Base-by-base conservation (phyloP, 768 basidiomycete species). In the Podaxis pistillaris region DNA sequence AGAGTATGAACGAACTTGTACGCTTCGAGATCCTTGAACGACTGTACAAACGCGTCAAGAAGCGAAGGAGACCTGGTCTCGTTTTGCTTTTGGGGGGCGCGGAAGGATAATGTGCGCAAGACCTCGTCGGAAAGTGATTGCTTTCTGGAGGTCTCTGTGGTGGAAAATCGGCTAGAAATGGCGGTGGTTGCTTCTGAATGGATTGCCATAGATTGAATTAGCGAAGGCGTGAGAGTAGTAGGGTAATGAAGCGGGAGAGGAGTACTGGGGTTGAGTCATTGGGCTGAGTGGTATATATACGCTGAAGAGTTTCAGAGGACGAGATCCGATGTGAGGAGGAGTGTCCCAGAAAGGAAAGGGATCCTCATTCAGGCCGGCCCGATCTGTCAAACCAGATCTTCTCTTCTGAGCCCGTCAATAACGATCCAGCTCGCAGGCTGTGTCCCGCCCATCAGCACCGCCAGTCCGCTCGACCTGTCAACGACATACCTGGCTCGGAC, bases 21-120 rank as follows among this genome's bases (percentile, higher is more conserved):
- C 17, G 70, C 68, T 65, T 89, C 82, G 30, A 91, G 83, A 52
- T 91, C 88, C 67, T 79, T 79, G 68, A 80, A 76, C 22, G 86
- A 84, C 6, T 81, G 77, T 55, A 89, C 71, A 70, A 90, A 93
- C 33, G 79, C 80, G 8, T 77, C 68, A 54, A 91, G 69, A 55
- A 91, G 75, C 19, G 76, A 70, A 2, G 75, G 71, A 30, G 65
- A 63, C 53, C 67, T 41, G 66, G 68, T 40, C 64, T 65, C 28
- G 11, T 52, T 44, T 9, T 60, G 38, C 62, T 65, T 56, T 3
- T 12, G 46, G 11, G 44, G 38, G 22, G 55, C 33, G 15, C 49
- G 52, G 17, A 61, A 17, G 19, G 50, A 60, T 30, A 62, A 38
- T 4, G 46, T 51, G 4, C 60, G 64, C 44, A 55, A 28, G 17